Percentiles rank a stretch among this genome's conserved stretches.
These are phyloP conservation scores for Fomitopsis betulina DNA, from an alignment of 1,284 basidiomycete species.

Conservation along the genomic window DNA sequence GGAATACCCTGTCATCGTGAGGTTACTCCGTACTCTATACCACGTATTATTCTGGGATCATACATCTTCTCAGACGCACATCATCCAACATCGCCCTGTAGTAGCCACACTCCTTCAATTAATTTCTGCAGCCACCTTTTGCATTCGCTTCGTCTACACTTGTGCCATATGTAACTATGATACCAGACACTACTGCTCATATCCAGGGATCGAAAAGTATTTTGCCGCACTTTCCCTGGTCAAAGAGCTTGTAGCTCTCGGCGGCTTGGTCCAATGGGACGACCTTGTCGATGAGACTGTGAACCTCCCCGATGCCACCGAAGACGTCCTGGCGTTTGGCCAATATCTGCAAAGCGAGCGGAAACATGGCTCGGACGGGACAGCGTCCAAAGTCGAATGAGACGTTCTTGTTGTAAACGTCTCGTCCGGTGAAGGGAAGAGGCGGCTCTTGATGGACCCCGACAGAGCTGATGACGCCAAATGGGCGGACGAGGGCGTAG, in stretches of 20 bases:
- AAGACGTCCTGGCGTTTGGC: conserved; percentile 68
- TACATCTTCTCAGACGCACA: background rate
- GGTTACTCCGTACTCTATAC: background rate
- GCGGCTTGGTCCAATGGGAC: conserved; percentile 52
- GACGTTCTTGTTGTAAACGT: conserved; percentile 81
- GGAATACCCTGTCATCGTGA: background rate
- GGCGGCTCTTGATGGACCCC: conserved; percentile 62
- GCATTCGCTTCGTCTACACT: no score
- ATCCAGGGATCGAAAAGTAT: conserved; percentile 69
- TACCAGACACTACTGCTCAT: no score
- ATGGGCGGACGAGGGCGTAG: conserved; percentile 75
- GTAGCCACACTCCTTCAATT: background rate
- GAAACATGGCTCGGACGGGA: conserved; percentile 79
- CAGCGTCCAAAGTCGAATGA: conserved; percentile 84
- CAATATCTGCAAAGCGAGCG: conserved; percentile 68
- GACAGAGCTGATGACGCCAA: conserved; percentile 77
- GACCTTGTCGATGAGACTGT: conserved; percentile 61
- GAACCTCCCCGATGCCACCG: conserved; percentile 50
- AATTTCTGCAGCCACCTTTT: background rate
- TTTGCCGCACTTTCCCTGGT: conserved; percentile 68
- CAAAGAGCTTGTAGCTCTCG: conserved; percentile 59
- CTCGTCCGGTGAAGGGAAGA: conserved; percentile 56
- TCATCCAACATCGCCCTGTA: background rate
- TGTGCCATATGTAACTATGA: no score
- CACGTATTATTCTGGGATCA: background rate